Evolutionary conservation across 768 basidiomycete genomes (phyloP), one percentile per base, ranked within the genome.

Genomic region (Lactifluus hygrophoroides): DNA sequence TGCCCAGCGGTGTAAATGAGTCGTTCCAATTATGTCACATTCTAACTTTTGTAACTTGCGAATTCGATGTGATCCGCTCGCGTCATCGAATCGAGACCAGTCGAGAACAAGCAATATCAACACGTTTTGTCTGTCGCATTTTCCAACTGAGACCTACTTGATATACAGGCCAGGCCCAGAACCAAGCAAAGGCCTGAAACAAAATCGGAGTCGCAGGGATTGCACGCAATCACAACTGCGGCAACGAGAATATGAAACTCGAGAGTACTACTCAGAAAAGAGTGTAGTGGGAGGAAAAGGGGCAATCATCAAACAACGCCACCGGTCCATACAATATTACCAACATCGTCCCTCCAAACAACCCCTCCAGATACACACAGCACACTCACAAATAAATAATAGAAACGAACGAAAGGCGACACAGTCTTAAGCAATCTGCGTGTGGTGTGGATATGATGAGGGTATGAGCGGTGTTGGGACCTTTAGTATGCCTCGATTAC

Each of bases 1-100:
- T 10, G 83, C 84, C 9, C 89, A 92, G 66, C 78, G 90, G 66
- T 93, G 90, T 78, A 93, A 92, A 75, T 93, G 73, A 74, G 6
- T 34, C 1, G 7, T 27, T n/a, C 17, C 11, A 50, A 23, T 40
- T 17, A 23, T 27, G 35, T 45, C 25, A 44, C 16, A 6, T 40
- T n/a, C 21, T n/a, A 9, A n/a, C 45, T 40, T 21, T 27, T 34
- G 38, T 50, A 21, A 27, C 4, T 28, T 51, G 49, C 23, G 34
- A 49, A 19, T 35, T 40, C 23, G 23, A 58, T 37, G n/a, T n/a
- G n/a, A 3, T 19, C 30, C 32, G 10, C 42, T 30, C 54, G 16
- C 11, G 21, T 58, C 30, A n/a, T 51, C 43, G 16, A 25, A 16
- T 10, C 25, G 28, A 40, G 35, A 49, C 43, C 38, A 3, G 44